These are phyloP conservation scores for Scorias spongiosa DNA, from an alignment of 2,329 filamentous ascomycete species.

Conservation along the genomic window DNA sequence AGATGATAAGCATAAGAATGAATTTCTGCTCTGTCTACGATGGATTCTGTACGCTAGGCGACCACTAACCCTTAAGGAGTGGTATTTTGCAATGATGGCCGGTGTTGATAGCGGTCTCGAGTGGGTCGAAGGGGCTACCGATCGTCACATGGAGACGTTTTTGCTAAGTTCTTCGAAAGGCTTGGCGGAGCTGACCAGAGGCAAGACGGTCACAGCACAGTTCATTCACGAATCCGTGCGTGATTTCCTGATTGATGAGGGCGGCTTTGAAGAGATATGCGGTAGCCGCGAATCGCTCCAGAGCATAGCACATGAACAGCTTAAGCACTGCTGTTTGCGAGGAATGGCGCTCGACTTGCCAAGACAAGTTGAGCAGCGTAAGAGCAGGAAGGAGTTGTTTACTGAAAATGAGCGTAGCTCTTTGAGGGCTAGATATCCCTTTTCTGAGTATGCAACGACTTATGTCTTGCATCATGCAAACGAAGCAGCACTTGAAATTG, in stretches of 20 bases:
- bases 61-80: slow-evolving; percentile 29
- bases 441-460: slow-evolving; percentile 30
- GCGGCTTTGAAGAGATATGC: not conserved
- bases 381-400: not conserved
- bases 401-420: slow-evolving; percentile 6
- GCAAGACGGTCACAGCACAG: slow-evolving; percentile 1
- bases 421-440: slow-evolving; percentile 23
- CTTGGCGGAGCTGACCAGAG: slow-evolving; percentile 28
- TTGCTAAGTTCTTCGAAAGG: slow-evolving; percentile 36
- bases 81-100: slow-evolving; percentile 30
- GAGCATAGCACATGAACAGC: not conserved
- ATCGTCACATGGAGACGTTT: slow-evolving; percentile 17
- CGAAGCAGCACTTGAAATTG: slow-evolving; percentile 14
- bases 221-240: slow-evolving; percentile 2
- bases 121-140: slow-evolving; percentile 7
- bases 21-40: slow-evolving; percentile 32
- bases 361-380: not conserved
- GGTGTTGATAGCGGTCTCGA: slow-evolving; percentile 7
- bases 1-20: slow-evolving; percentile 27
- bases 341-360: not conserved
- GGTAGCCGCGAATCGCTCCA: not conserved
- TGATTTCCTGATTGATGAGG: not conserved
- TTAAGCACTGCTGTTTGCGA: slow-evolving; percentile 1
- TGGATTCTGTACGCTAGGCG: slow-evolving; percentile 38
- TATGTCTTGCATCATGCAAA: slow-evolving; percentile 30